Evolutionary conservation across 352 stramenopile species (phyloP).

Genomic region (Pythium phragmitis): DNA sequence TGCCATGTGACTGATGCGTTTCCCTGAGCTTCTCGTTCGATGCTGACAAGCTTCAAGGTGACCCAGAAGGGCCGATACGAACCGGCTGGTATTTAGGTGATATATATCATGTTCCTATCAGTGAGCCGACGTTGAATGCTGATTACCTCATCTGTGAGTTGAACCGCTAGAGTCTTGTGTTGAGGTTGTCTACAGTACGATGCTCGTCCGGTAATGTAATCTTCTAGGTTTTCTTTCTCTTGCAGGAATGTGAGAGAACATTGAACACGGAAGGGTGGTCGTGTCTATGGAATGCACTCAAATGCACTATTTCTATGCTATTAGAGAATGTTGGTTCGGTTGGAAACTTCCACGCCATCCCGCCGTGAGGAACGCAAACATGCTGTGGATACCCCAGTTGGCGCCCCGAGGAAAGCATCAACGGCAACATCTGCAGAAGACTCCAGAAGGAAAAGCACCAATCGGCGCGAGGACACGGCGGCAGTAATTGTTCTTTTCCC

Average conservation of each 20-base stretch:
- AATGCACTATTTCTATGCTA: background rate
- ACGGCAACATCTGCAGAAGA: conserved; percentile 29
- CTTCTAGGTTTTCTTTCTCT: conserved; percentile 19
- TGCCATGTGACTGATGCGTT: background rate
- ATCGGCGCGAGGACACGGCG: conserved; percentile 15
- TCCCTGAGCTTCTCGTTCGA: background rate
- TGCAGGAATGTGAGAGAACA: background rate
- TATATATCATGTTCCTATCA: no score
- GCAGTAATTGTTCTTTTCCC: background rate
- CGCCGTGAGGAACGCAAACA: background rate
- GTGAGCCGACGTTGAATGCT: no score
- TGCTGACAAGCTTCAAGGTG: no score
- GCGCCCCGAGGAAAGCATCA: conserved; percentile 1
- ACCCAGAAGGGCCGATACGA: no score
- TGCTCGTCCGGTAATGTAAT: background rate
- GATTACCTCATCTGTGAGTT: no score
- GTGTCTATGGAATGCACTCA: conserved; percentile 1
- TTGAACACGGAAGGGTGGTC: conserved; percentile 16
- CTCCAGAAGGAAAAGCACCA: conserved; percentile 13
- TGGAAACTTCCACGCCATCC: conserved; percentile 9
- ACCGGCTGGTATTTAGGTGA: no score
- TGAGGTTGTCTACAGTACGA: conserved; percentile 1
- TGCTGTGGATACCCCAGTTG: conserved; percentile 21
- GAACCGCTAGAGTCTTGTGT: background rate
- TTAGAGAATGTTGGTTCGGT: conserved; percentile 14